Percentiles rank a stretch among this genome's conserved stretches.
phyloP scores from a whole-genome alignment of 495 filamentous ascomycete genomes.

The Tuber borchii region DNA sequence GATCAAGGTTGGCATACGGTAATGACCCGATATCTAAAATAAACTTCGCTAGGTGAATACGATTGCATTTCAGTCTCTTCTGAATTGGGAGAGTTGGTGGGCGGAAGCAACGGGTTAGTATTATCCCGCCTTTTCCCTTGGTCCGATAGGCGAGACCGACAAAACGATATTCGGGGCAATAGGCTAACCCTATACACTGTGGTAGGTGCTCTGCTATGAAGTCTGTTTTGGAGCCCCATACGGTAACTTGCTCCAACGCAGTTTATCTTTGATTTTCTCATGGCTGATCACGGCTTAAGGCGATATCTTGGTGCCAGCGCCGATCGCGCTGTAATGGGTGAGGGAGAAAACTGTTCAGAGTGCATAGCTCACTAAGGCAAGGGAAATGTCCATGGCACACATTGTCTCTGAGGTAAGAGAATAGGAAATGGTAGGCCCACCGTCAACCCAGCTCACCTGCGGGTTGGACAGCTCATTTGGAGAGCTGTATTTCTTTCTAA shows the following conservation, averaged over 20 bases:
- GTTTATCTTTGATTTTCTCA: neutral
- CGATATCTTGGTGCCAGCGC: neutral
- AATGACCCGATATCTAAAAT: neutral
- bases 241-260: neutral
- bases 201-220: neutral
- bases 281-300: neutral
- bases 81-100: neutral
- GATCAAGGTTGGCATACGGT: neutral
- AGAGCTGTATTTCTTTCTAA: neutral
- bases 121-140: neutral
- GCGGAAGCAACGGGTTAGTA: neutral
- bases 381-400: neutral
- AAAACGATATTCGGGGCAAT: neutral
- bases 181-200: neutral
- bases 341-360: neutral
- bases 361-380: neutral
- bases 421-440: neutral
- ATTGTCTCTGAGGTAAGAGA: neutral
- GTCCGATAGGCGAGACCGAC: neutral
- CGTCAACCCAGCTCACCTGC: neutral
- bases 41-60: neutral
- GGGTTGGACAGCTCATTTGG: neutral
- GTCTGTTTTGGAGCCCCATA: neutral
- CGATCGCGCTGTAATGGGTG: neutral
- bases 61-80: neutral